Evolutionary conservation across 768 basidiomycete species (phyloP).

Genomic region (Terana coerulea): DNA sequence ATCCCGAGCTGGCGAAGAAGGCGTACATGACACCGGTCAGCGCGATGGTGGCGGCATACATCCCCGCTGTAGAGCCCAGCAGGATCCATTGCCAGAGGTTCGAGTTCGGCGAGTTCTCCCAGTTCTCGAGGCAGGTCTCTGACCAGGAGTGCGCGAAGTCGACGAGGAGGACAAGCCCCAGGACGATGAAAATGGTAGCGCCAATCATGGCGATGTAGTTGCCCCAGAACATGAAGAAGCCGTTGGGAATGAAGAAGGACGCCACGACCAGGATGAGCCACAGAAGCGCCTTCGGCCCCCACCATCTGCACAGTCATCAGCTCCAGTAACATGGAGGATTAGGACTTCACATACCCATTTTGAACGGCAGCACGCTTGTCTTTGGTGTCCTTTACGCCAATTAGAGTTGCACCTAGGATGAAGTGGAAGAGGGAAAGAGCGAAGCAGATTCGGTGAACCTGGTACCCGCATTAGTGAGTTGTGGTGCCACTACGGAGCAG

Average conservation of each 20-base stretch:
- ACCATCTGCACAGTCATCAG: constrained; percentile 62
- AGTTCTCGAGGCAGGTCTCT: constrained; percentile 93
- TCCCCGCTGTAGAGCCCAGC: constrained; percentile 84
- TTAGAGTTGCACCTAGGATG: constrained; percentile 70
- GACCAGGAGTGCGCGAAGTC: constrained; percentile 99
- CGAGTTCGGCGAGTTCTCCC: constrained; percentile 77
- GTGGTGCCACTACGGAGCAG: neutral
- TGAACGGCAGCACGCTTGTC: constrained; percentile 94
- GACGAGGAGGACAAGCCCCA: constrained; percentile 94
- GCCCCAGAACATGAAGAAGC: constrained; percentile 98
- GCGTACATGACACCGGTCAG: constrained; percentile 87
- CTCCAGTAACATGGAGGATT: neutral
- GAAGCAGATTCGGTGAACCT: constrained; percentile 97
- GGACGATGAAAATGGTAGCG: constrained; percentile 91
- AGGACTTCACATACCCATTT: constrained; percentile 65
- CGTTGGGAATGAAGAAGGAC: constrained; percentile 95
- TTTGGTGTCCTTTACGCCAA: constrained; percentile 86
- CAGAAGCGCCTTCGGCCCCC: constrained; percentile 93
- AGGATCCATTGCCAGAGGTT: constrained; percentile 96
- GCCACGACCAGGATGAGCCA: constrained; percentile 81
- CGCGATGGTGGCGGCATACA: constrained; percentile 82
- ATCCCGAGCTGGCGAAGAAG: constrained; percentile 86
- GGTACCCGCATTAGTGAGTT: constrained; percentile 5
- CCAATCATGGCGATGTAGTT: constrained; percentile 91
- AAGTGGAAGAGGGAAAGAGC: constrained; percentile 88